These are phyloP conservation scores for Seminavis robusta DNA, from an alignment of 108 stramenopile species.

Conservation along the genomic window DNA sequence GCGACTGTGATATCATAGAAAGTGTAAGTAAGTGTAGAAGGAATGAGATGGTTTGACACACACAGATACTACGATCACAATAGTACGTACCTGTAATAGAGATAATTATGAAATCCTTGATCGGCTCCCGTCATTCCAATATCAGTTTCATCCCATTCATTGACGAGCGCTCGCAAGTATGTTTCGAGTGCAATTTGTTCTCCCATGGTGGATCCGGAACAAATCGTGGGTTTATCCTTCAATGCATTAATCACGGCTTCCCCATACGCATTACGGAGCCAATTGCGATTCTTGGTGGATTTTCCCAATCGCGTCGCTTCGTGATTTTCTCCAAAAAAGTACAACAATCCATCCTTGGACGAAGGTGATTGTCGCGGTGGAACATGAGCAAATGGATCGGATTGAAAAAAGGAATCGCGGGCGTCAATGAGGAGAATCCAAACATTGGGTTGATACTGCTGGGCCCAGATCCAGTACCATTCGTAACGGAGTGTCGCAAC, in stretches of 20 bases:
- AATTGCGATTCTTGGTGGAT: conserved; percentile 60
- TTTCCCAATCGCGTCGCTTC: conserved; percentile 66
- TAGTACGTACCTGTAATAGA: conserved; percentile 23
- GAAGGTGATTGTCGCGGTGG: conserved; percentile 17
- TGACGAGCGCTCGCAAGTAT: conserved; percentile 78
- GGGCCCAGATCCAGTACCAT: conserved; percentile 86
- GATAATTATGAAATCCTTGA: conserved; percentile 86
- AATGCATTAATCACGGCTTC: conserved; percentile 30
- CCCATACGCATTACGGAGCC: conserved; percentile 58
- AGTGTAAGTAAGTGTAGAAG: conserved; percentile 10
- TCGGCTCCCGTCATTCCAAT: conserved; percentile 76
- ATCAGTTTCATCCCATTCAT: conserved; percentile 68
- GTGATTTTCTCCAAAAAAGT: conserved; percentile 80
- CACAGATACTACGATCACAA: conserved; percentile 5
- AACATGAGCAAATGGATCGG: conserved; percentile 47
- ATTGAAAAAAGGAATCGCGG: conserved; percentile 78
- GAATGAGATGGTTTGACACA: background rate
- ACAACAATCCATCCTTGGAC: conserved; percentile 50
- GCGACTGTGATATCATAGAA: conserved; percentile 67
- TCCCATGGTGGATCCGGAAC: conserved; percentile 79
- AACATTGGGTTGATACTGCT: conserved; percentile 52
- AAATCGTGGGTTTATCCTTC: conserved; percentile 68
- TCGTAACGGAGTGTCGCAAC: conserved; percentile 83
- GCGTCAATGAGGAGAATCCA: conserved; percentile 84
- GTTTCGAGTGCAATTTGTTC: conserved; percentile 76